Evolutionary conservation across 2,329 filamentous ascomycete species (phyloP).

Genomic region (Cytospora schulzeri): DNA sequence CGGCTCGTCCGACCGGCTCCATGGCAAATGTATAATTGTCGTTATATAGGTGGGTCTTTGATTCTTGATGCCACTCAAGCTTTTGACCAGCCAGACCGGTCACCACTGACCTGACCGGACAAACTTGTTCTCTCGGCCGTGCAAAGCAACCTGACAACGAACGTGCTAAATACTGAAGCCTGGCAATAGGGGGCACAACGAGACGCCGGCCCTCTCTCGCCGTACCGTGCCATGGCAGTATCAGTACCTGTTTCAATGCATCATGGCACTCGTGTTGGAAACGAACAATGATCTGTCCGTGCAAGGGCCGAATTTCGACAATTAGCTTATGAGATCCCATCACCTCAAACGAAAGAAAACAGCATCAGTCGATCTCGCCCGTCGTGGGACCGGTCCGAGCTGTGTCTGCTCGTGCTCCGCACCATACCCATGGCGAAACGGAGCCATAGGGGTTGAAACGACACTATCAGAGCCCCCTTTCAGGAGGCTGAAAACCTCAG

Average conservation of each 20-base stretch:
- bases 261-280: background rate
- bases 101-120: background rate
- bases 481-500: constrained; percentile 24
- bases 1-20: constrained; percentile 18
- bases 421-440: background rate
- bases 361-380: background rate
- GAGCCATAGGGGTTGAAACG: constrained; percentile 17
- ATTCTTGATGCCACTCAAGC: background rate
- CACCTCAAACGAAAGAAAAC: background rate
- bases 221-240: background rate
- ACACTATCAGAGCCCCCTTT: constrained; percentile 18
- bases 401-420: constrained; percentile 2
- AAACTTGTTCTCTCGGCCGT: background rate
- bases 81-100: background rate
- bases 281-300: background rate
- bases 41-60: constrained; percentile 15
- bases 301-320: background rate
- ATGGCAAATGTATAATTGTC: constrained; percentile 14
- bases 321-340: background rate
- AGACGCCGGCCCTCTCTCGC: background rate
- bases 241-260: background rate
- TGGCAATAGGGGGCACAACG: background rate
- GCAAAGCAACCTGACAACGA: background rate
- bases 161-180: background rate
- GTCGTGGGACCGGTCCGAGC: constrained; percentile 2